phyloP scores from a whole-genome alignment of 306 rosid species.

The Boehmeria nivea region DNA sequence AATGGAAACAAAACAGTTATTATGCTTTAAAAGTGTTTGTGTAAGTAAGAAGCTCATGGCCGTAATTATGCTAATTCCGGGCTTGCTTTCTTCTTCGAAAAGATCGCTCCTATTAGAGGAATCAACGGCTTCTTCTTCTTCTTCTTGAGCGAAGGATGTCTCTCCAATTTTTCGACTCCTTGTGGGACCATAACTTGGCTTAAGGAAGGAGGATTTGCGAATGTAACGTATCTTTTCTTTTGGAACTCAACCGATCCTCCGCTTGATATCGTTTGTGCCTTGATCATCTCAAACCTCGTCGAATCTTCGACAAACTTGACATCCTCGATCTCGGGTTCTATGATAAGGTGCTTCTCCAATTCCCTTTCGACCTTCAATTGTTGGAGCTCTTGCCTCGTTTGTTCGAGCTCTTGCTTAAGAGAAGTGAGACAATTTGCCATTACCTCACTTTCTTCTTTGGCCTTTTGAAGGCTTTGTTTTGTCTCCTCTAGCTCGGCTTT shows the following conservation, averaged over 20 bases:
- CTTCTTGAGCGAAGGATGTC: conserved; percentile 61
- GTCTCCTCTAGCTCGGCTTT: conserved; percentile 72
- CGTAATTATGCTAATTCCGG: conserved; percentile 20
- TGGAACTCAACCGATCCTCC: conserved; percentile 48
- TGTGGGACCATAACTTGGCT: conserved; percentile 44
- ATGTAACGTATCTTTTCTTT: conserved; percentile 82
- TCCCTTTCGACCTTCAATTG: conserved; percentile 36
- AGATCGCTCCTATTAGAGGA: conserved; percentile 57
- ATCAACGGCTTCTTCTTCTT: conserved; percentile 66
- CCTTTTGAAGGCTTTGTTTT: conserved; percentile 55
- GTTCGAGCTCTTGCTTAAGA: conserved; percentile 66
- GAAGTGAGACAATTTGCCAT: conserved; percentile 71
- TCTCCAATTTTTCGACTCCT: conserved; percentile 46
- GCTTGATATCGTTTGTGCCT: conserved; percentile 12
- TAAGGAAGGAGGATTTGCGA: conserved; percentile 63
- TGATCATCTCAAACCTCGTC: conserved; percentile 28
- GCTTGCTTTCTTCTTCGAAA: conserved; percentile 62
- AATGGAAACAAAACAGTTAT: neutral
- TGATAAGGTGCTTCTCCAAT: conserved; percentile 26
- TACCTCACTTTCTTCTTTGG: conserved; percentile 64
- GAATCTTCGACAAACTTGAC: conserved; percentile 54
- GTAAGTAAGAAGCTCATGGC: too few relatives aligned
- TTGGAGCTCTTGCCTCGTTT: conserved; percentile 61
- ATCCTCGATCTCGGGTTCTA: conserved; percentile 47
- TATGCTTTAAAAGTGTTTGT: too few relatives aligned